phyloP scores from a whole-genome alignment of 2,329 filamentous ascomycete species.

The Aspergillus sp. region DNA sequence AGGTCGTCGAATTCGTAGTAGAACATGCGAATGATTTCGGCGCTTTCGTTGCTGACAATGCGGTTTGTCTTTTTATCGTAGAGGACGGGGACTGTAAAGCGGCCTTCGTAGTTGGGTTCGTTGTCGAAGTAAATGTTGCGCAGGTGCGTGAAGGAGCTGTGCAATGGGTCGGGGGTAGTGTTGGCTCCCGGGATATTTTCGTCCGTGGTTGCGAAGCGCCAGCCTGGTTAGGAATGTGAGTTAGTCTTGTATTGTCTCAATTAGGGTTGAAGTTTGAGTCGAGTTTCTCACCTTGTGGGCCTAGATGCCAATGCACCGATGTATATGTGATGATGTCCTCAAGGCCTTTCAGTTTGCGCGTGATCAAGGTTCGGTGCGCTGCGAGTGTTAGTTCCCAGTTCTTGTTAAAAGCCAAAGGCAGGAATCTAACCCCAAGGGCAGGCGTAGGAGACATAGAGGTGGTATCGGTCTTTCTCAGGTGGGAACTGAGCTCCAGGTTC shows the following conservation, averaged over 20 bases:
- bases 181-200: conserved; percentile 60
- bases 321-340: conserved; percentile 78
- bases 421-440: conserved; percentile 72
- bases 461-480: conserved; percentile 84
- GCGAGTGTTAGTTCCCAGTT: background rate
- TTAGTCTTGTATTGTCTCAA: background rate
- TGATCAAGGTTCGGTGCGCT: conserved; percentile 85
- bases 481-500: conserved; percentile 73
- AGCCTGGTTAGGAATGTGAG: conserved; percentile 52
- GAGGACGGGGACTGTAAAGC: conserved; percentile 85
- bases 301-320: conserved; percentile 91
- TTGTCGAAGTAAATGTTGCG: conserved; percentile 77
- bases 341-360: conserved; percentile 85
- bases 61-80: conserved; percentile 67
- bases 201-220: conserved; percentile 74
- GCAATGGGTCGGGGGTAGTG: conserved; percentile 58
- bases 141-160: conserved; percentile 67
- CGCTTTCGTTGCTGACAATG: conserved; percentile 83
- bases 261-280: background rate
- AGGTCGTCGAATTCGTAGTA: conserved; percentile 76
- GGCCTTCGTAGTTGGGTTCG: conserved; percentile 69
- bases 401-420: background rate
- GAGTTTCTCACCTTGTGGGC: conserved; percentile 53
- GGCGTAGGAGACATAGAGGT: conserved; percentile 91
- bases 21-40: conserved; percentile 90